A percentile compares a stretch with the other conserved stretches of the same genome.
Conservation (phyloP, 129 eudicot genomes). For the Artemisia argyi region DNA sequence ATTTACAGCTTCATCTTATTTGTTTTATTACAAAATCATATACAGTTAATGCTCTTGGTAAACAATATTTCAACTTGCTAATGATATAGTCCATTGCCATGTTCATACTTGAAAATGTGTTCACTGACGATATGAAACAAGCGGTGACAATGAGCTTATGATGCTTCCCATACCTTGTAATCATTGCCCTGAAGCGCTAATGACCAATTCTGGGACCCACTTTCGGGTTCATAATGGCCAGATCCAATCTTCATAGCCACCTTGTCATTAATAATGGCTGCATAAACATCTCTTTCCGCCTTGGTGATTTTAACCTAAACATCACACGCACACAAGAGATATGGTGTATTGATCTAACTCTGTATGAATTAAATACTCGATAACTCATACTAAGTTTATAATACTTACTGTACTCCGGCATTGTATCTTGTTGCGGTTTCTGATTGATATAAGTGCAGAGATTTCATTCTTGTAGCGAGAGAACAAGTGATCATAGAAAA, state of each 20-base stretch:
- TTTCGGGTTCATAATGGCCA: slow-evolving; percentile 78
- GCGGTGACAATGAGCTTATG: slow-evolving; percentile 25
- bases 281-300: slow-evolving; percentile 91
- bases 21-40: neutral
- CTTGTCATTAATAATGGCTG: slow-evolving; percentile 81
- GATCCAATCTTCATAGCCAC: slow-evolving; percentile 94
- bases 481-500: slow-evolving; percentile 88
- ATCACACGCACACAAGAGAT: neutral
- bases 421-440: slow-evolving; percentile 73
- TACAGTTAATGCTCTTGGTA: slow-evolving; percentile 18
- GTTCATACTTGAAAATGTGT: slow-evolving; percentile 15
- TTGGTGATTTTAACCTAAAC: slow-evolving; percentile 62
- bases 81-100: slow-evolving; percentile 1
- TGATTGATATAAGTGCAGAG: slow-evolving; percentile 60
- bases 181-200: slow-evolving; percentile 69
- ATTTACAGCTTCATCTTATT: slow-evolving; percentile 9
- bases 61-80: slow-evolving; percentile 13
- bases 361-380: too few relatives aligned
- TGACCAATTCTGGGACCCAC: slow-evolving; percentile 66
- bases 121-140: neutral
- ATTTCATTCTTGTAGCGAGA: slow-evolving; percentile 61
- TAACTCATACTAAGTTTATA: neutral
- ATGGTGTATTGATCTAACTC: too few relatives aligned
- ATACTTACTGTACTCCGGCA: slow-evolving; percentile 91
- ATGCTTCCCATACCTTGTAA: slow-evolving; percentile 91